These are phyloP conservation scores for Annulohypoxylon truncatum DNA, from an alignment of 2,329 filamentous ascomycete species.

Conservation along the genomic window DNA sequence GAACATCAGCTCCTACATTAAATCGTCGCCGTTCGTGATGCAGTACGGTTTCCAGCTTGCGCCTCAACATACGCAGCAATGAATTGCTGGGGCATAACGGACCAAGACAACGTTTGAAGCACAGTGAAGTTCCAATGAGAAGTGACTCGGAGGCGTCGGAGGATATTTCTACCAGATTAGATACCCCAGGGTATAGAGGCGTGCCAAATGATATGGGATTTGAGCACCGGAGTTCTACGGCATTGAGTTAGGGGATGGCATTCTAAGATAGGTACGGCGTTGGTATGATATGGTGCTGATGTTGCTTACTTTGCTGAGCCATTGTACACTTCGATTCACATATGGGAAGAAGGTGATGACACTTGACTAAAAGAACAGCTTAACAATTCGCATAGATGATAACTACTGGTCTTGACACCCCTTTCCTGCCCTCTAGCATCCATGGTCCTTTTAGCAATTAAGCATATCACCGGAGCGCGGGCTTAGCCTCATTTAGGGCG, in stretches of 20 bases:
- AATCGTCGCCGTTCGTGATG: conserved; percentile 39
- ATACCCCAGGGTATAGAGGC: neutral
- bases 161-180: neutral
- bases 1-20: conserved; percentile 73
- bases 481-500: neutral
- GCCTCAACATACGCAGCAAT: neutral
- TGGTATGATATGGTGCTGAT: neutral
- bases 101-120: neutral
- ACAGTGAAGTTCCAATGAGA: neutral
- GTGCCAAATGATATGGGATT: neutral
- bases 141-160: neutral
- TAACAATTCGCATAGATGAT: neutral
- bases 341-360: neutral
- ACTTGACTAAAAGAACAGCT: neutral
- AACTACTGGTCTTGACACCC: neutral
- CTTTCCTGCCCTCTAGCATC: neutral
- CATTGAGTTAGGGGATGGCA: neutral
- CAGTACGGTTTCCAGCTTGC: neutral
- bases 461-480: neutral
- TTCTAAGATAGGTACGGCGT: neutral
- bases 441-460: neutral
- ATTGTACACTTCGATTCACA: neutral
- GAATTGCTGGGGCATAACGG: neutral
- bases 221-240: neutral
- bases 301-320: neutral